These are phyloP conservation scores for Vaccinium vitisidaea DNA, from an alignment of 148 eudicot species.

Conservation along the genomic window DNA sequence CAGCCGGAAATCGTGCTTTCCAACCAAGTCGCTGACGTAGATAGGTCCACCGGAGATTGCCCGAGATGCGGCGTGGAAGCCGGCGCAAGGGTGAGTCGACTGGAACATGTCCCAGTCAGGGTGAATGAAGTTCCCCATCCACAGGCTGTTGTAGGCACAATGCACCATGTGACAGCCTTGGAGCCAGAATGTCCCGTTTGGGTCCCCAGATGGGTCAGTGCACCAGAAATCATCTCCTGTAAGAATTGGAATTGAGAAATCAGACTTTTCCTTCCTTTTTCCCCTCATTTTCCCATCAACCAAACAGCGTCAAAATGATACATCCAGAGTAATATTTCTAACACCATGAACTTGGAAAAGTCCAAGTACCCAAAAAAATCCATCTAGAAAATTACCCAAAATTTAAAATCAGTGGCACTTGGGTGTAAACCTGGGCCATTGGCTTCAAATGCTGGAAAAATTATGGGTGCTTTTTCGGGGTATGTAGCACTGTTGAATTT, in stretches of 20 bases:
- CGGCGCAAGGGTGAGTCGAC: slow-evolving; percentile 89
- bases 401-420: too few relatives aligned
- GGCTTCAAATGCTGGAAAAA: too few relatives aligned
- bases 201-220: slow-evolving; percentile 86
- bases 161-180: slow-evolving; percentile 99
- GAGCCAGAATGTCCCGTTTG: slow-evolving; percentile 91
- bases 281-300: background rate
- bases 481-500: background rate
- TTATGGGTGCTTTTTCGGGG: too few relatives aligned
- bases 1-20: slow-evolving; percentile 68
- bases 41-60: slow-evolving; percentile 93
- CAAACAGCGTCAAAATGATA: background rate
- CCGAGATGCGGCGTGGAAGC: slow-evolving; percentile 88
- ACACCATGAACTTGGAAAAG: too few relatives aligned
- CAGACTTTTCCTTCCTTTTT: background rate
- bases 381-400: too few relatives aligned
- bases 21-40: slow-evolving; percentile 79
- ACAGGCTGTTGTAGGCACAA: slow-evolving; percentile 88
- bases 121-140: slow-evolving; percentile 97
- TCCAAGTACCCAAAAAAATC: too few relatives aligned
- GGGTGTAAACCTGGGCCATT: too few relatives aligned
- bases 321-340: background rate
- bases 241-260: background rate
- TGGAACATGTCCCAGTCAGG: slow-evolving; percentile 99
- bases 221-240: slow-evolving; percentile 98